Percentiles rank a stretch among this genome's conserved stretches.
Evolutionary conservation across 495 filamentous ascomycete genomes (phyloP).

Genomic region (Hypoxylon intermedium): DNA sequence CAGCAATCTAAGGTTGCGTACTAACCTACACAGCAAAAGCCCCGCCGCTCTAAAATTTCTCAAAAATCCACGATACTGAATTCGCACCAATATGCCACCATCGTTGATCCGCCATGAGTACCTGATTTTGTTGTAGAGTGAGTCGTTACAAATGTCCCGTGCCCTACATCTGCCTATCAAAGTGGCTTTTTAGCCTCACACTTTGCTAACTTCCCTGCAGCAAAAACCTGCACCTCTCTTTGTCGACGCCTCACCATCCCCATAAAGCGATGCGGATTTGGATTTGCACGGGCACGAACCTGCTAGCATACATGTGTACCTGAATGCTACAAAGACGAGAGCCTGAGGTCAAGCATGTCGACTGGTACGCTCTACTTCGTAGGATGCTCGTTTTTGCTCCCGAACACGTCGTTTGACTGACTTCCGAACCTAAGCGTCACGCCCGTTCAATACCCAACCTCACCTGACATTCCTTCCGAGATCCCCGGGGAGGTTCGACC

Average conservation of each 20-base stretch:
- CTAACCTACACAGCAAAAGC: not conserved
- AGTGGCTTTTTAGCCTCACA: not conserved
- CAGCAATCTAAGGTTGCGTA: not conserved
- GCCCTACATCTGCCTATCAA: too few species aligned
- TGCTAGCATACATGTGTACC: constrained; percentile 16
- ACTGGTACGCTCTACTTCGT: constrained; percentile 39
- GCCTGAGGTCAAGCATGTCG: constrained; percentile 42
- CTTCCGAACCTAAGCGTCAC: constrained; percentile 14
- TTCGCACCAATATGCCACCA: not conserved
- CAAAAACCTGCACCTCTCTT: constrained; percentile 10
- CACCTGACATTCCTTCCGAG: constrained; percentile 31
- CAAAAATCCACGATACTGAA: not conserved
- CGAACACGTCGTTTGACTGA: not conserved
- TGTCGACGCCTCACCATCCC: not conserved
- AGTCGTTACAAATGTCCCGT: not conserved
- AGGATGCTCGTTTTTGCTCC: not conserved
- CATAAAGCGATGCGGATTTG: constrained; percentile 30
- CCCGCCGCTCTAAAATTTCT: not conserved
- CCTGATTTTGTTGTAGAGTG: not conserved
- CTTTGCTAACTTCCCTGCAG: constrained; percentile 3
- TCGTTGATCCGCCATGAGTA: not conserved
- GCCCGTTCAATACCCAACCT: constrained; percentile 24
- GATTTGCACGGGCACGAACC: constrained; percentile 8
- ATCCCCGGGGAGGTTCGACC: constrained; percentile 34
- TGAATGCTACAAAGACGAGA: constrained; percentile 26